phyloP scores from a whole-genome alignment of 2,329 filamentous ascomycete species.

The Penicillium italicum region DNA sequence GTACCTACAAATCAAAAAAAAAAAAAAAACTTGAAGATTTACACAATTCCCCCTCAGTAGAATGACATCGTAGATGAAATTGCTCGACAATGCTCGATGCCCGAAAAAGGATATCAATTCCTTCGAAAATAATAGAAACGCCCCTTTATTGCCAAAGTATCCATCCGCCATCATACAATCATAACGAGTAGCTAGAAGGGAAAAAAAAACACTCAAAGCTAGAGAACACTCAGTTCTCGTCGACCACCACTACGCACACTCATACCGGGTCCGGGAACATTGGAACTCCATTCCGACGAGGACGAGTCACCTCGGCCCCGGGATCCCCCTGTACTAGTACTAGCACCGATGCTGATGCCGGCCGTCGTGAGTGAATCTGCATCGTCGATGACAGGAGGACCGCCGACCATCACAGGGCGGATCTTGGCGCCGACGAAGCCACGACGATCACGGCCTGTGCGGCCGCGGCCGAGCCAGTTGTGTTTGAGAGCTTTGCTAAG shows the following conservation, averaged over 20 bases:
- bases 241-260: slow-evolving; percentile 24
- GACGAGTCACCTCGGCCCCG: slow-evolving; percentile 21
- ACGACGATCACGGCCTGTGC: slow-evolving; percentile 82
- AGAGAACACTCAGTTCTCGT: slow-evolving; percentile 33
- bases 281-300: slow-evolving; percentile 24
- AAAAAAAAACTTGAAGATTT: neutral
- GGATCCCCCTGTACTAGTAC: slow-evolving; percentile 23
- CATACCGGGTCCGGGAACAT: slow-evolving; percentile 13
- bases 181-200: slow-evolving; percentile 10
- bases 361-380: slow-evolving; percentile 23
- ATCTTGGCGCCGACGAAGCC: slow-evolving; percentile 76
- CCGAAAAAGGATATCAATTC: neutral
- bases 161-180: slow-evolving; percentile 9
- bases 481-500: slow-evolving; percentile 85
- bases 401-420: slow-evolving; percentile 32
- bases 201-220: slow-evolving; percentile 1
- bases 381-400: slow-evolving; percentile 27
- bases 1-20: neutral
- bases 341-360: slow-evolving; percentile 23
- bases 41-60: neutral
- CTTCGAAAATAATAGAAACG: neutral
- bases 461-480: slow-evolving; percentile 89
- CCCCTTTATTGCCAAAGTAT: neutral
- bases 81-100: neutral
- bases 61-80: neutral